Percentiles rank a stretch among this genome's conserved stretches.
phyloP scores from a whole-genome alignment of 2,329 filamentous ascomycete species.

The Ceratocystiopsis sp. region DNA sequence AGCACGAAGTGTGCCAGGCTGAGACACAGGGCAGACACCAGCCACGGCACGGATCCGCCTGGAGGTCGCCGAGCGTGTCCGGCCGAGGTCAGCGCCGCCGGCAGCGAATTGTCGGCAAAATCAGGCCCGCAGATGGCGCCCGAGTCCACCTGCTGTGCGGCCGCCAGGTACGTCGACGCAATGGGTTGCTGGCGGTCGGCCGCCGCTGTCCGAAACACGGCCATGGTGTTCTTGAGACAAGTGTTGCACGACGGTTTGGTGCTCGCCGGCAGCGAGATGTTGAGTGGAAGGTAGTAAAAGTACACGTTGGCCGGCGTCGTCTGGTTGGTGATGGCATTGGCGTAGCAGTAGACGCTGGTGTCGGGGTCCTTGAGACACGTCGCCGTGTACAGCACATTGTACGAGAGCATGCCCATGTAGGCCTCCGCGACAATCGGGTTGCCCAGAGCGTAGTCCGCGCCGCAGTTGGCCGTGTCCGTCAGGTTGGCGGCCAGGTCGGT shows the following conservation, averaged over 20 bases:
- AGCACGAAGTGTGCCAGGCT: slow-evolving; percentile 1
- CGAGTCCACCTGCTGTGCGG: slow-evolving; percentile 54
- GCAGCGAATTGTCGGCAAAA: slow-evolving; percentile 41
- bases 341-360: slow-evolving; percentile 60
- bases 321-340: slow-evolving; percentile 64
- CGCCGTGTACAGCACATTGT: slow-evolving; percentile 61
- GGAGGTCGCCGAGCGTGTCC: too few relatives aligned
- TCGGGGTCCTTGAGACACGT: slow-evolving; percentile 57
- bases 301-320: slow-evolving; percentile 56
- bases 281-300: slow-evolving; percentile 74
- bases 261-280: slow-evolving; percentile 47
- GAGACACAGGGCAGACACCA: neutral
- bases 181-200: slow-evolving; percentile 50
- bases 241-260: slow-evolving; percentile 56
- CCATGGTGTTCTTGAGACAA: slow-evolving; percentile 70
- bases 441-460: slow-evolving; percentile 45
- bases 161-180: slow-evolving; percentile 48
- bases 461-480: slow-evolving; percentile 46
- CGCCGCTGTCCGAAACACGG: slow-evolving; percentile 55
- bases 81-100: slow-evolving; percentile 16
- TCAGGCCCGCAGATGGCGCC: slow-evolving; percentile 35
- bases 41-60: neutral
- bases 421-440: slow-evolving; percentile 59
- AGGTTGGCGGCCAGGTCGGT: slow-evolving; percentile 47
- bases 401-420: slow-evolving; percentile 59